Evolutionary conservation across 2,329 filamentous ascomycete genomes (phyloP), one percentile per base, ranked within the genome.

Genomic region (Cryphonectria nitschkei): DNA sequence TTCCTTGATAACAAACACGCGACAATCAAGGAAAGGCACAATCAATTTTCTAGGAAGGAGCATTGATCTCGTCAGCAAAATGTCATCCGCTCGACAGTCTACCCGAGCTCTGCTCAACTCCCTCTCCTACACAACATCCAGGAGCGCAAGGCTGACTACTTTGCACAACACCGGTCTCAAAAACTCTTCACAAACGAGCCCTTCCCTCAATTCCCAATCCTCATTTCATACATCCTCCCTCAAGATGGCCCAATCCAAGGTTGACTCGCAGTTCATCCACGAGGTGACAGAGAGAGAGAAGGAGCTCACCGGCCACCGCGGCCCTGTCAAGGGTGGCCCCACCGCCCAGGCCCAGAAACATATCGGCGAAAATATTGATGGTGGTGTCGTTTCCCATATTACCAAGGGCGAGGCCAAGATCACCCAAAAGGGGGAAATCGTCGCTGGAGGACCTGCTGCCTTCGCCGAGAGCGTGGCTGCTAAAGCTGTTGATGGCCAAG

Each of bases 271-370:
- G 39, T 79, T 80, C 73, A 79, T 84, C 75, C 81, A 79, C 65
- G 77, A 80, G 65, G 82, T 84, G 74, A 82, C 79, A 1, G 77
- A 79, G 14, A 78, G 78, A 7, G 82, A 84, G 72, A 83, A 81
- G 70, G 72, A 76, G 19, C 73, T 83, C 67, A 83, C 82, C 0
- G 77, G 80, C 39, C 72, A 78, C 67, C 76, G 77, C n/a, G 70
- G 75, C 9, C 80, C 81, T 26, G 76, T 79, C 1, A 73, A 76
- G 58, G 77, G 76, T 32, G 82, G 82, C 2, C 82, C 82, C 0
- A 83, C 81, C 0, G 80, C 81, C 22, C 76, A 78, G 67, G 82
- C 81, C 3, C 81, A 83, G 71, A 76, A 78, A 39, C 80, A 83
- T 68, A 74, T 74, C 50, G 74, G 74, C 52, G 67, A 79, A 61